These are phyloP conservation scores for Trebouxia gelatinosa DNA, from an alignment of 163 green algal species.

Conservation along the genomic window DNA sequence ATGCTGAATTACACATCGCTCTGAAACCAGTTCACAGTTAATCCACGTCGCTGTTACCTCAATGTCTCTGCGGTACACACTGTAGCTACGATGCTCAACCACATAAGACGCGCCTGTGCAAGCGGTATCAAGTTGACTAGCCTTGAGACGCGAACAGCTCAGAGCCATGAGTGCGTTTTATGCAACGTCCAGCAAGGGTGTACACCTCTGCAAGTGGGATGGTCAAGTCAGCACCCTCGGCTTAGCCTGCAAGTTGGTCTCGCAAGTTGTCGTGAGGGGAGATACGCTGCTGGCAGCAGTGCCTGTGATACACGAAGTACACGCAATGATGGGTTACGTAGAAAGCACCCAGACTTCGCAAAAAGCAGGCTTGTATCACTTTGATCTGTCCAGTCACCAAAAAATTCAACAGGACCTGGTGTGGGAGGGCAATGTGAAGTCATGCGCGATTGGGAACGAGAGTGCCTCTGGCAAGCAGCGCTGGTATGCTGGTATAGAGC, in stretches of 20 bases:
- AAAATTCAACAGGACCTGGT: background rate
- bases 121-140: too few species aligned
- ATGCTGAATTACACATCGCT: too few species aligned
- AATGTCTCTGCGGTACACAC: too few species aligned
- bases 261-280: background rate
- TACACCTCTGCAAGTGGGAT: too few species aligned
- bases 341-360: background rate
- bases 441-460: constrained; percentile 5
- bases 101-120: too few species aligned
- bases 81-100: too few species aligned
- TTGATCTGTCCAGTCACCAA: constrained; percentile 1
- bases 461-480: background rate
- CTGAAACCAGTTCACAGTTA: too few species aligned
- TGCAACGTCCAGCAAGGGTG: too few species aligned
- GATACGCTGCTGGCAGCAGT: background rate
- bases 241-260: background rate
- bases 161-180: too few species aligned
- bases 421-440: constrained; percentile 1
- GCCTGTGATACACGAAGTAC: constrained; percentile 3
- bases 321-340: constrained; percentile 15
- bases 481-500: constrained; percentile 13
- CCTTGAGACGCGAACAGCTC: too few species aligned
- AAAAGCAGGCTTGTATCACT: background rate
- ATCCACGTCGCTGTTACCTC: too few species aligned
- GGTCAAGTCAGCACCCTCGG: too few species aligned